Evolutionary conservation across 2,329 filamentous ascomycete species (phyloP).

Genomic region (Cladorrhinum sp.): DNA sequence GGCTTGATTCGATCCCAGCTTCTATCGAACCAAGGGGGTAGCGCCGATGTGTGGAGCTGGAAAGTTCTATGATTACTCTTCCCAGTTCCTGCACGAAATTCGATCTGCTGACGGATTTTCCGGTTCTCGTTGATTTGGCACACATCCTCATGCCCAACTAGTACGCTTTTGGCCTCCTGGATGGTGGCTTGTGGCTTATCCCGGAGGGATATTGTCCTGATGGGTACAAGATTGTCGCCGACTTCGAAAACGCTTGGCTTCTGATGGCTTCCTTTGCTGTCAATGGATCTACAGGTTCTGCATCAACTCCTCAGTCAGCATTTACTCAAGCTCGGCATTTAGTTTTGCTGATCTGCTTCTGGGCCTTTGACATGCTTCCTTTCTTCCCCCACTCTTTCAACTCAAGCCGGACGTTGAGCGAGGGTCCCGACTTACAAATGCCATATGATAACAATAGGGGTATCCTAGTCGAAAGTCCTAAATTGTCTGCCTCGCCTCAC

Average conservation of each 20-base stretch:
- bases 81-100: conserved; percentile 14
- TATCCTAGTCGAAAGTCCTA: background rate
- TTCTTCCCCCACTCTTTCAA: background rate
- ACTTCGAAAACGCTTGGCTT: background rate
- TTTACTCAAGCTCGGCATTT: background rate
- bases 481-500: background rate
- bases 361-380: background rate
- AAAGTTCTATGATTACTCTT: background rate
- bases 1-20: background rate
- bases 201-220: background rate
- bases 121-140: background rate
- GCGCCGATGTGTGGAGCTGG: conserved; percentile 2
- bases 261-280: background rate
- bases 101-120: conserved; percentile 6
- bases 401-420: background rate
- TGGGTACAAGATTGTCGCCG: background rate
- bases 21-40: background rate
- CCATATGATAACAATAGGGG: background rate
- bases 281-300: background rate
- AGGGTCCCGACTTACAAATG: background rate
- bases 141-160: background rate
- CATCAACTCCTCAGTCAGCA: background rate
- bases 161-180: background rate
- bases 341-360: background rate
- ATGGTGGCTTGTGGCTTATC: background rate